Conservation (phyloP, 805 yeast genomes). For the Komagataella populi region DNA sequence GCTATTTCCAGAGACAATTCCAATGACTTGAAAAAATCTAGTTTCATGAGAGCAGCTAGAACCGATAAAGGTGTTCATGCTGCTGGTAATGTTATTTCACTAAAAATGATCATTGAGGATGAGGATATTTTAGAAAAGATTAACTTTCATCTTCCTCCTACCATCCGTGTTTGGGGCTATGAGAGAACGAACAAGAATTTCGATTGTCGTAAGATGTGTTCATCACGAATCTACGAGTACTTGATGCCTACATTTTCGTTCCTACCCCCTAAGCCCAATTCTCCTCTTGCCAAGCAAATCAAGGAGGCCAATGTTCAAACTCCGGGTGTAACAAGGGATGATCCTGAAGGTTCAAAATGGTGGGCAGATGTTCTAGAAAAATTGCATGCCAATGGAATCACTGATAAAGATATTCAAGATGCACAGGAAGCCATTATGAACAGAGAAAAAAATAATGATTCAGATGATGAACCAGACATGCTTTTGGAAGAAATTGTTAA, state of each 20-base stretch:
- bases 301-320: conserved; percentile 32
- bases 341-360: conserved; percentile 59
- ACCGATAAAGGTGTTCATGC: conserved; percentile 97
- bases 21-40: conserved; percentile 75
- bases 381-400: conserved; percentile 23
- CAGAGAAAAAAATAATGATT: conserved; percentile 21
- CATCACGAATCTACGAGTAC: conserved; percentile 92
- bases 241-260: conserved; percentile 84
- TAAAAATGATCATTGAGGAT: conserved; percentile 78
- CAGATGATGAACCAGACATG: conserved; percentile 14
- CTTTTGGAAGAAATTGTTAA: conserved; percentile 20
- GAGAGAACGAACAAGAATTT: conserved; percentile 81
- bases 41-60: conserved; percentile 79
- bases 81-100: conserved; percentile 82
- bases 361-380: conserved; percentile 41
- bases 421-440: conserved; percentile 20
- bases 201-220: conserved; percentile 91
- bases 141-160: conserved; percentile 67
- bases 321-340: conserved; percentile 49
- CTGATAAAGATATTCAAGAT: conserved; percentile 22
- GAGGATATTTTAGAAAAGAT: conserved; percentile 59
- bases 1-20: conserved; percentile 82
- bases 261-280: conserved; percentile 76
- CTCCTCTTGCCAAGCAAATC: conserved; percentile 50
- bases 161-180: conserved; percentile 87